Evolutionary conservation across 805 yeast genomes (phyloP).

Genomic region (Ogataea polymorpha): DNA sequence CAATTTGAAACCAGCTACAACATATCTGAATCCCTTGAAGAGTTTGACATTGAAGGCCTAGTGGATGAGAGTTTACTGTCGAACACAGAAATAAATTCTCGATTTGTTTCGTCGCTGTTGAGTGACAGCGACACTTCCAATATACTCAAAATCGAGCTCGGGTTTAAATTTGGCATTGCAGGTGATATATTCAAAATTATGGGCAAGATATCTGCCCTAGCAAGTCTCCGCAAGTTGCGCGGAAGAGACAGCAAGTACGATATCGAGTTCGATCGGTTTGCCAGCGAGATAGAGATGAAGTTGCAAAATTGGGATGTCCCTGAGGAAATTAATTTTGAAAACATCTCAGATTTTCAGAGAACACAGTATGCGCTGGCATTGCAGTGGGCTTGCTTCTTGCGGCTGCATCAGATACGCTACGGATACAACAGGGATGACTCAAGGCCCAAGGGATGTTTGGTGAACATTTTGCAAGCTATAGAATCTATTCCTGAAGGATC

Average conservation of each 20-base stretch:
- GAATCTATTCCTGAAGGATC: slow-evolving; percentile 22
- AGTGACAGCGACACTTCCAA: slow-evolving; percentile 19
- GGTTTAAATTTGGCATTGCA: slow-evolving; percentile 31
- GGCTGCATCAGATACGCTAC: slow-evolving; percentile 30
- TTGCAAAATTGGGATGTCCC: slow-evolving; percentile 31
- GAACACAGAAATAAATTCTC: slow-evolving; percentile 7
- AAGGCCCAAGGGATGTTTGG: slow-evolving; percentile 26
- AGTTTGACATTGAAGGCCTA: slow-evolving; percentile 1
- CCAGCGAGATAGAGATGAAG: slow-evolving; percentile 28
- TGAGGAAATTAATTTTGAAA: slow-evolving; percentile 16
- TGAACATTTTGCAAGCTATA: slow-evolving; percentile 25
- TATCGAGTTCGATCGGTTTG: slow-evolving; percentile 25
- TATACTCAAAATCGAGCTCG: slow-evolving; percentile 26
- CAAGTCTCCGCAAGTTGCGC: slow-evolving; percentile 23
- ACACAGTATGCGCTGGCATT: slow-evolving; percentile 29
- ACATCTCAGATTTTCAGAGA: slow-evolving; percentile 17
- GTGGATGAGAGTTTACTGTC: slow-evolving; percentile 3
- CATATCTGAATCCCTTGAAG: too few relatives aligned
- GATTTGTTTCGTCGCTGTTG: slow-evolving; percentile 8
- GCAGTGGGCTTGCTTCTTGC: slow-evolving; percentile 31
- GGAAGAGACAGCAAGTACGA: slow-evolving; percentile 20
- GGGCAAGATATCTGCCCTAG: slow-evolving; percentile 30
- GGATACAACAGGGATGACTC: slow-evolving; percentile 30
- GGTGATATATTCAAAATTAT: slow-evolving; percentile 31
- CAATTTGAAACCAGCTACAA: too few relatives aligned